Conservation (phyloP, 2,329 filamentous ascomycete genomes). For the Dendryphion nanum region DNA sequence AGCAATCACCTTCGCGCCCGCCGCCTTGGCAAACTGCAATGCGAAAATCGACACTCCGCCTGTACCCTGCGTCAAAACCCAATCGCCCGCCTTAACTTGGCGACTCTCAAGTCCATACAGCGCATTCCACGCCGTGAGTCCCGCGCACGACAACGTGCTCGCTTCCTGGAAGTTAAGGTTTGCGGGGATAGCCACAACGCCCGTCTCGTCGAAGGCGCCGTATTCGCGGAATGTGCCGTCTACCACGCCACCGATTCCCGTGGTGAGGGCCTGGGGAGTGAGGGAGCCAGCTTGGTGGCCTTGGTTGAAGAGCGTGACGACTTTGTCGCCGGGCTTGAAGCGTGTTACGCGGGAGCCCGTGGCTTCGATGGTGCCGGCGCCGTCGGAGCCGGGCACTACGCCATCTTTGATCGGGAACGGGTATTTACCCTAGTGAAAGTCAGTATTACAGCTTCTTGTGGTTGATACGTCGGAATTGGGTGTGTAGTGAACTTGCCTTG, state of each 20-base stretch:
- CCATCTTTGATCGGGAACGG: slow-evolving; percentile 42
- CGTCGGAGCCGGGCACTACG: slow-evolving; percentile 51
- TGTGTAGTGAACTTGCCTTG: slow-evolving; percentile 22
- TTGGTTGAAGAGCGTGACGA: slow-evolving; percentile 64
- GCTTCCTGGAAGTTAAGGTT: slow-evolving; percentile 50
- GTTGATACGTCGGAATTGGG: neutral
- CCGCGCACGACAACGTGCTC: slow-evolving; percentile 47
- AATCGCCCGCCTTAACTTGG: slow-evolving; percentile 38
- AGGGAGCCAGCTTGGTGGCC: slow-evolving; percentile 53
- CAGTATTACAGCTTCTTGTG: neutral
- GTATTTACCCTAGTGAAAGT: slow-evolving; percentile 40
- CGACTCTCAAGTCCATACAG: slow-evolving; percentile 49
- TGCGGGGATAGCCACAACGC: slow-evolving; percentile 63
- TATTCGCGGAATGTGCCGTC: slow-evolving; percentile 69
- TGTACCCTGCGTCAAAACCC: slow-evolving; percentile 68
- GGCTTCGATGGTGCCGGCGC: slow-evolving; percentile 51
- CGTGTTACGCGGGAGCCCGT: slow-evolving; percentile 56
- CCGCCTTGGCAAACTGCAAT: slow-evolving; percentile 56
- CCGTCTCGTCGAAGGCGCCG: slow-evolving; percentile 64
- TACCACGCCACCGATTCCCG: slow-evolving; percentile 65
- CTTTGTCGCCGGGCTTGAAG: slow-evolving; percentile 59
- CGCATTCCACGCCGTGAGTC: slow-evolving; percentile 52
- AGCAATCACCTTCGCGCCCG: slow-evolving; percentile 57
- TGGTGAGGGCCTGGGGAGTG: slow-evolving; percentile 37
- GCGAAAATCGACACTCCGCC: slow-evolving; percentile 68